A percentile compares a stretch with the other conserved stretches of the same genome.
These are phyloP conservation scores for Ceratocystis albifundus DNA, from an alignment of 2,329 filamentous ascomycete genomes.

Conservation along the genomic window DNA sequence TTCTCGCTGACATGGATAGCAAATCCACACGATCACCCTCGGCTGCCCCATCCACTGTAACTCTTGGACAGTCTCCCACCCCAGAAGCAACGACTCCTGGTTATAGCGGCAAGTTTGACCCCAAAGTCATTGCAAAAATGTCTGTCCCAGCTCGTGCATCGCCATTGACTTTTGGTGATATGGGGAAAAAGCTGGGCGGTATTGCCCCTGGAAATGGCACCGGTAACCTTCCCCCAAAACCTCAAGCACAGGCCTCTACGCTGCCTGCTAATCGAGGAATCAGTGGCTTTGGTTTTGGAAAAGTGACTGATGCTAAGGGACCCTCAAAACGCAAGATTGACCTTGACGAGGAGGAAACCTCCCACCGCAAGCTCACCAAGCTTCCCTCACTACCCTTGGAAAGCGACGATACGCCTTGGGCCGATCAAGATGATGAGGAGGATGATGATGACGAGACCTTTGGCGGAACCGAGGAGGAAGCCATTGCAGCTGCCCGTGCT, in stretches of 20 bases:
- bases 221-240: slow-evolving; percentile 9
- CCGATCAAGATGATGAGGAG: slow-evolving; percentile 54
- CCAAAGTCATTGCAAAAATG: slow-evolving; percentile 49
- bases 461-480: slow-evolving; percentile 74
- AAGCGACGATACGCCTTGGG: slow-evolving; percentile 49
- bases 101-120: slow-evolving; percentile 72
- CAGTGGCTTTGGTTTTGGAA: slow-evolving; percentile 72
- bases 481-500: slow-evolving; percentile 70
- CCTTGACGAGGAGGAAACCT: slow-evolving; percentile 79
- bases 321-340: slow-evolving; percentile 63
- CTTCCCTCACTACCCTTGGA: slow-evolving; percentile 66
- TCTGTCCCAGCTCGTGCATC: slow-evolving; percentile 46
- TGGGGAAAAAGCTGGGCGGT: slow-evolving; percentile 33
- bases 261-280: slow-evolving; percentile 58
- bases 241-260: slow-evolving; percentile 37
- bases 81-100: slow-evolving; percentile 30
- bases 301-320: slow-evolving; percentile 52
- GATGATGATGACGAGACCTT: slow-evolving; percentile 64
- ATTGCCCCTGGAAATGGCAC: slow-evolving; percentile 24
- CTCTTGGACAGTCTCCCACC: slow-evolving; percentile 39
- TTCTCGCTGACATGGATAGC: slow-evolving; percentile 62
- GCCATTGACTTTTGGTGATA: slow-evolving; percentile 34
- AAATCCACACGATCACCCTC: slow-evolving; percentile 44
- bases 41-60: slow-evolving; percentile 39
- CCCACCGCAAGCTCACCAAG: slow-evolving; percentile 79